phyloP scores from a whole-genome alignment of 176 grass and related monocot species.

The Ensete glaucum region DNA sequence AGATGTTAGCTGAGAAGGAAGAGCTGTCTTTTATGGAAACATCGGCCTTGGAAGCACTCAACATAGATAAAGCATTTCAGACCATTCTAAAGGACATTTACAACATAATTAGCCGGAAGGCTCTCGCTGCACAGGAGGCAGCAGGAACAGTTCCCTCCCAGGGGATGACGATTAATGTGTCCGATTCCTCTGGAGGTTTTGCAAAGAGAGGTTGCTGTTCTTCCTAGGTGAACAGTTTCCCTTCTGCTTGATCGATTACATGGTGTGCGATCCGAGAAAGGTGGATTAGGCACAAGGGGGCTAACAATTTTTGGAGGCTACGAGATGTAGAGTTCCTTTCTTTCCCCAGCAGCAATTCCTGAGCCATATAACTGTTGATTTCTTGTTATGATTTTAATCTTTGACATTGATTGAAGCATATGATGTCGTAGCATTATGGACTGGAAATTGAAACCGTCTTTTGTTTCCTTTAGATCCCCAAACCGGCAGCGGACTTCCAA shows the following conservation, averaged over 20 bases:
- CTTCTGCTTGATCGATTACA: not conserved
- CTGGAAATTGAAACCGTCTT: too few relatives aligned
- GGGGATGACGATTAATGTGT: slow-evolving; percentile 6
- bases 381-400: too few relatives aligned
- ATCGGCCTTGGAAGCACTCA: slow-evolving; percentile 7
- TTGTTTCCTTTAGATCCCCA: too few relatives aligned
- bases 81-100: slow-evolving; percentile 9
- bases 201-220: slow-evolving; percentile 9
- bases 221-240: not conserved
- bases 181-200: slow-evolving; percentile 1
- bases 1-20: slow-evolving; percentile 6
- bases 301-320: not conserved
- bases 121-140: slow-evolving; percentile 9
- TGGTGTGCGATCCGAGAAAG: not conserved
- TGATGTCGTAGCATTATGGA: too few relatives aligned
- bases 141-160: not conserved
- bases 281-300: not conserved
- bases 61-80: slow-evolving; percentile 13
- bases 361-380: too few relatives aligned
- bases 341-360: too few relatives aligned
- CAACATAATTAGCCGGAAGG: slow-evolving; percentile 11
- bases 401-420: too few relatives aligned
- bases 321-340: too few relatives aligned
- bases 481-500: too few relatives aligned
- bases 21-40: slow-evolving; percentile 16